Evolutionary conservation across 1,284 basidiomycete species (phyloP).

Genomic region (Apiotrichum sp.): DNA sequence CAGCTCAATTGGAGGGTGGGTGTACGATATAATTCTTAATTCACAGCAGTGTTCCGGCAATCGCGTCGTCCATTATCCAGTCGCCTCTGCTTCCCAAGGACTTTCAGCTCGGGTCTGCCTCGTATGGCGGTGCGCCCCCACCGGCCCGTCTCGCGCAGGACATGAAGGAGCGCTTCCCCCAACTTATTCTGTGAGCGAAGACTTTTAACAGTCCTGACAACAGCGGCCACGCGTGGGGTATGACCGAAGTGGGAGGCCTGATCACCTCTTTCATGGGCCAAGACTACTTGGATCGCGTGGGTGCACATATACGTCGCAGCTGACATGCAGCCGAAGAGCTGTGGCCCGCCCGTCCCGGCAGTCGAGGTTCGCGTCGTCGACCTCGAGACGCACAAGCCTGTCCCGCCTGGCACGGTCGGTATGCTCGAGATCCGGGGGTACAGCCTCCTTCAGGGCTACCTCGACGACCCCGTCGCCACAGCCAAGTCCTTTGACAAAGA

Average conservation of each 20-base stretch:
- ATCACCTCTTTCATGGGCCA: conserved; percentile 29
- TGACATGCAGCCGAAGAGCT: neutral
- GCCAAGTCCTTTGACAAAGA: conserved; percentile 19
- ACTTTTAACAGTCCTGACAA: neutral
- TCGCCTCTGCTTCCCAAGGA: conserved; percentile 21
- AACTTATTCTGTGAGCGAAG: conserved; percentile 4
- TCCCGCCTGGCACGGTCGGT: conserved; percentile 23
- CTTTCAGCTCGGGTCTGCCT: too few species aligned
- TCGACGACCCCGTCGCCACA: conserved; percentile 20
- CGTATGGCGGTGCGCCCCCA: conserved; percentile 40
- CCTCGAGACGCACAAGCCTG: conserved; percentile 17
- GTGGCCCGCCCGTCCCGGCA: conserved; percentile 34
- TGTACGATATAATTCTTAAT: neutral
- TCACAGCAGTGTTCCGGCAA: conserved; percentile 41
- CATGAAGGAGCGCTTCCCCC: conserved; percentile 28
- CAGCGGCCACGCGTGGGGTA: neutral
- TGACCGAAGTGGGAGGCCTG: conserved; percentile 40
- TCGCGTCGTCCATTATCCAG: conserved; percentile 31
- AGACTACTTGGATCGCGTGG: conserved; percentile 27
- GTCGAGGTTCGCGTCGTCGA: conserved; percentile 33
- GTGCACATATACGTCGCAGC: too few species aligned
- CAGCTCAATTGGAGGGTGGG: conserved; percentile 5
- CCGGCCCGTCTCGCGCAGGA: conserved; percentile 30
- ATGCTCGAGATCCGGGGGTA: conserved; percentile 29
- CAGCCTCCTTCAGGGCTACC: conserved; percentile 37